Base-by-base conservation (phyloP, 2,329 filamentous ascomycete genomes). In the Xylaria sp. region DNA sequence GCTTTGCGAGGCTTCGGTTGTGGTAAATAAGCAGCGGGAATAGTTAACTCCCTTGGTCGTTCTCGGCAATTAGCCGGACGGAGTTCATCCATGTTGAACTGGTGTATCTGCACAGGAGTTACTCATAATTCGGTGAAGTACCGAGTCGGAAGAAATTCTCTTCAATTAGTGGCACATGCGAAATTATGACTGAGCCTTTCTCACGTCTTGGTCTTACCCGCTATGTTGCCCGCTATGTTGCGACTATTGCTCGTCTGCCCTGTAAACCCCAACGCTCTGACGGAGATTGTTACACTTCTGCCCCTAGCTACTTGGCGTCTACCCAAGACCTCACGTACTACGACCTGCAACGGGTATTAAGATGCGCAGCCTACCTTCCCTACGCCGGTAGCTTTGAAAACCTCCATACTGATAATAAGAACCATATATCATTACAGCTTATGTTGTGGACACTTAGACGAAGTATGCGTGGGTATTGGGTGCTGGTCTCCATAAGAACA, bases 1-100 rank as follows among this genome's bases (percentile, higher is more conserved):
- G 63, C 63, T 23, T 55, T 65, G 28, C 25, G 46, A 4, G 60
- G 53, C 37, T 28, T 46, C 8, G 47, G 57, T 23, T 65, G 63
- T 33, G 21, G 47, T 28, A 46, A 43, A 31, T 25, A 25, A 37
- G 40, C 15, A 25, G 2, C 17, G 33, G n/a, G 11, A 14, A 7
- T 35, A 23, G 8, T 6, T 33, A 40, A 25, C 11, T n/a, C 11
- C 25, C 15, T 31, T 14, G 2, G 19, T 6, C 2, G 37, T 42
- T 11, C 31, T 6, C 15, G n/a, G n/a, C n/a, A n/a, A n/a, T n/a
- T n/a, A n/a, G n/a, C 9, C 42, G 17, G 8, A 9, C n/a, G 4
- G 3, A 17, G 37, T n/a, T 8, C 23, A 23, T 1, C 6, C 42
- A 11, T 45, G 33, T 21, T 21, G 15, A 21, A 4, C 15, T 21